Conservation (phyloP, 2,329 filamentous ascomycete species). For the Aspergillus chevalieri region DNA sequence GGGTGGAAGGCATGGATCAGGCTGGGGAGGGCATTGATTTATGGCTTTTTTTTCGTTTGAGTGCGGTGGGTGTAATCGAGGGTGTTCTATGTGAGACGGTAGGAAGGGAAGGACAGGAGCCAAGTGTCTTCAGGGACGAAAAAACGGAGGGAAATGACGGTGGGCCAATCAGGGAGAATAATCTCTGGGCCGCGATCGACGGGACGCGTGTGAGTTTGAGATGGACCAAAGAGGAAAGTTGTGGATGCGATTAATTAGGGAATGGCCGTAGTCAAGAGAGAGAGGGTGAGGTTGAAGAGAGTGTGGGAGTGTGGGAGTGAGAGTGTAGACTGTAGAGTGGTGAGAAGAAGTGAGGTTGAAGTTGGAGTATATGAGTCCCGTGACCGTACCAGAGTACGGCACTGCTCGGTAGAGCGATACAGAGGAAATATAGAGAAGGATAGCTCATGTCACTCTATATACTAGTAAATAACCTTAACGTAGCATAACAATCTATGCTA, state of each 20-base stretch:
- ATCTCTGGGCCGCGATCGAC: background rate
- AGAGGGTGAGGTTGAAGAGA: background rate
- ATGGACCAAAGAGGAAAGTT: background rate
- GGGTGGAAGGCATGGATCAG: constrained; percentile 1
- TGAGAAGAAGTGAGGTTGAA: background rate
- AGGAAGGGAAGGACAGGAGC: background rate
- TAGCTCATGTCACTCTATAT: background rate
- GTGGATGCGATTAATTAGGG: background rate
- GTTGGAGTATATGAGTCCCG: background rate
- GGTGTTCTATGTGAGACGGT: too few relatives aligned
- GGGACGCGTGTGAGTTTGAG: background rate
- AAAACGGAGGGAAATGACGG: background rate
- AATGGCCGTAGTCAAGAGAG: background rate
- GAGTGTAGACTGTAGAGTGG: background rate
- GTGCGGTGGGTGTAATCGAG: background rate
- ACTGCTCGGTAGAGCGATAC: too few relatives aligned
- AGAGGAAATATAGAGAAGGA: too few relatives aligned
- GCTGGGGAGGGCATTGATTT: background rate
- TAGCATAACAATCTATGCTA: too few relatives aligned
- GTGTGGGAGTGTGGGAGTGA: background rate
- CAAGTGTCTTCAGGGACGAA: background rate
- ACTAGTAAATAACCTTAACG: background rate
- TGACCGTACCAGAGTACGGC: background rate
- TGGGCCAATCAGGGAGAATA: background rate
- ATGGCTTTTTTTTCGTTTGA: background rate